These are phyloP conservation scores for Arthrinium phaeospermum DNA, from an alignment of 2,329 filamentous ascomycete genomes.

Conservation along the genomic window DNA sequence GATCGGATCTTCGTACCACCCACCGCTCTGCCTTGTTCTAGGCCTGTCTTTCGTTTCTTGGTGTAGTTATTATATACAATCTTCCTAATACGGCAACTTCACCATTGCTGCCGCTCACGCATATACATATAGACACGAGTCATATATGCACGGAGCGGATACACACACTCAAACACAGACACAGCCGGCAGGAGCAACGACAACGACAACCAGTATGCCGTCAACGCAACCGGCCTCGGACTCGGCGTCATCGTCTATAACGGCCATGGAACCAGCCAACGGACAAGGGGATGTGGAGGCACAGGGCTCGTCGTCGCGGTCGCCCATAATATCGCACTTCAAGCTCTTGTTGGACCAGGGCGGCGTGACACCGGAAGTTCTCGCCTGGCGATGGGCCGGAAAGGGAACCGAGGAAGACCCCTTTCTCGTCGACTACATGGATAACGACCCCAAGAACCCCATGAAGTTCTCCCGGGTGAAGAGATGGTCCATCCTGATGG, in stretches of 20 bases:
- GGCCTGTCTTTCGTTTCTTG: constrained; percentile 10
- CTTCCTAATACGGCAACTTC: not conserved
- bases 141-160: not conserved
- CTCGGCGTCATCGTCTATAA: constrained; percentile 36
- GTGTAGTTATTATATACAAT: constrained; percentile 12
- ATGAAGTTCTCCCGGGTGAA: constrained; percentile 59
- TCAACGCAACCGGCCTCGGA: constrained; percentile 27
- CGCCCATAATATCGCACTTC: constrained; percentile 48
- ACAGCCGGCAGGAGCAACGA: not conserved
- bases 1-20: constrained; percentile 4
- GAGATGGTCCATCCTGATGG: constrained; percentile 70
- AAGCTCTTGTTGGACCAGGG: constrained; percentile 62
- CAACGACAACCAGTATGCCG: constrained; percentile 23
- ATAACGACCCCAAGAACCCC: constrained; percentile 70
- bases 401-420: constrained; percentile 70
- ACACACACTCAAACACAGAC: not conserved
- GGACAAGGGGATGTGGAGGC: constrained; percentile 48
- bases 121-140: not conserved
- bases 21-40: constrained; percentile 2
- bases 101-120: not conserved
- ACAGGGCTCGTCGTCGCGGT: constrained; percentile 37
- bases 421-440: constrained; percentile 71
- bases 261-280: constrained; percentile 37
- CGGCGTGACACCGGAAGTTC: constrained; percentile 61
- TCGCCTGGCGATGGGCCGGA: constrained; percentile 62